Base-by-base conservation (phyloP, 306 rosid species). In the Cucurbita moschata region DNA sequence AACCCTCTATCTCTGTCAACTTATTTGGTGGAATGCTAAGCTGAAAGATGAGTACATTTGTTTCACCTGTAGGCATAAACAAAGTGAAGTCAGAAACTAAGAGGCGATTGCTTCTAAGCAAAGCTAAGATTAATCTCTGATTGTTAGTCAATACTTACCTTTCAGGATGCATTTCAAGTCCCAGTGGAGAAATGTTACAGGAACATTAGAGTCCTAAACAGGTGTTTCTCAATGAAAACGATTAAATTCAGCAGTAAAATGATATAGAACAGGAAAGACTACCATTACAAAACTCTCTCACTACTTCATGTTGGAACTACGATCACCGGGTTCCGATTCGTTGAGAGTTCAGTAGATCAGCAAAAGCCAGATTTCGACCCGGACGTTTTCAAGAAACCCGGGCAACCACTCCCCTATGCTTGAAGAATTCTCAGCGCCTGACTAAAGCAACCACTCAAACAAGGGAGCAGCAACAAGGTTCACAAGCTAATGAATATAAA, bases 271-370 rank as follows among this genome's bases (percentile, higher is more conserved):
- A 8, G 38, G 8, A 65, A 38, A 42, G 71, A 39, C 50, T 39
- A 46, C 73, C 73, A 7, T 23, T 23, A 68, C 4, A 67, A 74
- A 60, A 79, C 76, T 64, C 80, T 82, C 50, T 60, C 61, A 79
- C 74, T 72, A 44, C 78, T 70, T 8, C 84, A 82, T 39, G 86
- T 76, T 40, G 90, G 87, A 76, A 78, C 96, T 68, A 87, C 91
- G 59, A 87, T 82, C 38, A 89, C 88, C 4, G 87, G 86, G 79
- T 86, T 85, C 66, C 85, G 21, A 81, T 80, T 16, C 76, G 84
- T 61, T 86, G 90, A 83, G 77, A 80, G 77, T 87, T 70, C 6
- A 77, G 86, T 30, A 81, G 67, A 77, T 86, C 95, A 16, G 90
- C 84, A 70, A 73, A 86, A 50, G 81, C 80, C 46, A 81, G 77